Evolutionary conservation across 768 basidiomycete genomes (phyloP).

Genomic region (Xerocomellus chrysenteron): DNA sequence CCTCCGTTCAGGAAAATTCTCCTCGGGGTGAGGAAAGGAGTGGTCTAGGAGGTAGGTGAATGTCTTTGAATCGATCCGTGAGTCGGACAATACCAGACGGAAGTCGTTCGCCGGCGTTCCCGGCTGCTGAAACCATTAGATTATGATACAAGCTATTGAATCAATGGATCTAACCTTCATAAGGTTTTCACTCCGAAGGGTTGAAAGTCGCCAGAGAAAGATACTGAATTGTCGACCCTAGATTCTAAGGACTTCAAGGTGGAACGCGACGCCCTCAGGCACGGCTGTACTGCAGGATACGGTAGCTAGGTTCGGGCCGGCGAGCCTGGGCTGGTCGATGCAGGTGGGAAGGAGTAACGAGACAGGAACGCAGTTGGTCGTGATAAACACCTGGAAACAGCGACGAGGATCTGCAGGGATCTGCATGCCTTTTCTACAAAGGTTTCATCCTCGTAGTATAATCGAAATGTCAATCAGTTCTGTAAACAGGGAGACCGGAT

Average conservation of each 20-base stretch:
- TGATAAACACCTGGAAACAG: conserved; percentile 21
- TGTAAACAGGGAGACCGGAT: conserved; percentile 13
- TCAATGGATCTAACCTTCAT: neutral
- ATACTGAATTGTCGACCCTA: conserved; percentile 7
- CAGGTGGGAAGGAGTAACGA: conserved; percentile 11
- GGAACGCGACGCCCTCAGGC: neutral
- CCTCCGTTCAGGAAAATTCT: neutral
- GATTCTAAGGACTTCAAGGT: neutral
- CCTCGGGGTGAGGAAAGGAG: neutral
- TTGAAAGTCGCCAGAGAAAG: conserved; percentile 1
- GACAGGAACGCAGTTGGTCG: conserved; percentile 16
- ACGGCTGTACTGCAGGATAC: neutral
- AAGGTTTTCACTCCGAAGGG: neutral
- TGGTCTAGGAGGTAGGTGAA: neutral
- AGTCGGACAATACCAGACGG: conserved; percentile 12
- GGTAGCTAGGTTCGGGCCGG: neutral
- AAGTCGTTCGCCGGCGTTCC: conserved; percentile 4
- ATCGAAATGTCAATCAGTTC: conserved; percentile 15
- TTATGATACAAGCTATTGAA: conserved; percentile 2
- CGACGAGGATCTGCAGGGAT: conserved; percentile 24
- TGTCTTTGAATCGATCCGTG: conserved; percentile 5
- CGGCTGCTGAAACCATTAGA: conserved; percentile 7
- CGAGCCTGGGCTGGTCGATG: neutral
- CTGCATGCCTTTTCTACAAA: conserved; percentile 10
- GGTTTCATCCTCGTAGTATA: conserved; percentile 14